Percentiles rank a stretch among this genome's conserved stretches.
These are phyloP conservation scores for Nakazawaea pomicola DNA, from an alignment of 805 yeast genomes.

Conservation along the genomic window DNA sequence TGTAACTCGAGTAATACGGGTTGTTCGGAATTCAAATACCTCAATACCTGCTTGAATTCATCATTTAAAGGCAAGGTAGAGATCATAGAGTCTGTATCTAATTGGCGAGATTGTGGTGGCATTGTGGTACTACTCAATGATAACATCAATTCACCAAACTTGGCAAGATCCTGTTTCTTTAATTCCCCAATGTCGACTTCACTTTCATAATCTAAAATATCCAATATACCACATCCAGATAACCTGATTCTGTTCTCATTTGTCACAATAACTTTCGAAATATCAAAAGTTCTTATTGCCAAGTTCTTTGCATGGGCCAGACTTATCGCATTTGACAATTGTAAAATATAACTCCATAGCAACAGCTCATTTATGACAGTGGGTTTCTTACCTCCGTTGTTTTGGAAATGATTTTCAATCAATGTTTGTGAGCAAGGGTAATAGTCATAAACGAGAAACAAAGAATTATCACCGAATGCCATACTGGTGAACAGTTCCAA, in stretches of 20 bases:
- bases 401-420: slow-evolving; percentile 57
- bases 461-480: slow-evolving; percentile 75
- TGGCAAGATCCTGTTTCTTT: slow-evolving; percentile 51
- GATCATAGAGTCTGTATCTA: slow-evolving; percentile 20
- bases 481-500: slow-evolving; percentile 84
- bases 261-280: slow-evolving; percentile 69
- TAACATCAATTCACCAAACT: slow-evolving; percentile 57
- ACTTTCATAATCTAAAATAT: slow-evolving; percentile 42
- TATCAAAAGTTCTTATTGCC: slow-evolving; percentile 56
- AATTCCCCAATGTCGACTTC: slow-evolving; percentile 23
- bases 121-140: slow-evolving; percentile 41
- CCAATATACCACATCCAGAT: slow-evolving; percentile 66
- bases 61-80: slow-evolving; percentile 33
- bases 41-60: slow-evolving; percentile 39
- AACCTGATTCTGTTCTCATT: slow-evolving; percentile 67
- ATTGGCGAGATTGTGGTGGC: slow-evolving; percentile 15
- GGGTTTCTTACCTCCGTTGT: slow-evolving; percentile 31
- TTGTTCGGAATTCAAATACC: slow-evolving; percentile 25
- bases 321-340: slow-evolving; percentile 65
- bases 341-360: slow-evolving; percentile 75
- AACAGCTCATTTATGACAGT: slow-evolving; percentile 57
- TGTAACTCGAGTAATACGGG: slow-evolving; percentile 28
- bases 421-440: slow-evolving; percentile 74
- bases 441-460: slow-evolving; percentile 79
- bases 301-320: slow-evolving; percentile 62